A percentile compares a stretch with the other conserved stretches of the same genome.
These are phyloP conservation scores for Letharia lupina DNA, from an alignment of 495 filamentous ascomycete genomes.

Conservation along the genomic window DNA sequence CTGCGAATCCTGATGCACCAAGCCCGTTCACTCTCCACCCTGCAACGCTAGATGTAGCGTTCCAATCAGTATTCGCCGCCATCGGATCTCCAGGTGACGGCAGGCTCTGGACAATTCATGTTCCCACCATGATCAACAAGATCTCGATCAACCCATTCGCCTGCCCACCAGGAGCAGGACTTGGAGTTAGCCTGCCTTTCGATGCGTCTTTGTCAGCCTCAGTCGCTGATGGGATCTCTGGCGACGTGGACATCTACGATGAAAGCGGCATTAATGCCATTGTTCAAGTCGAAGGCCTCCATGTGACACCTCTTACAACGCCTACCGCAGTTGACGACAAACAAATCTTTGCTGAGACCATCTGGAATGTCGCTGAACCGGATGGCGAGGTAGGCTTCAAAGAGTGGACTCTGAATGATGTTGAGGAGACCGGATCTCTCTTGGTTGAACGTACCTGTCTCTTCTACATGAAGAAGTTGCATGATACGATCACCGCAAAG, in stretches of 20 bases:
- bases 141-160: conserved; percentile 26
- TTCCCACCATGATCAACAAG: conserved; percentile 31
- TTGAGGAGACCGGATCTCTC: conserved; percentile 11
- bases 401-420: conserved; percentile 1
- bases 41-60: conserved; percentile 33
- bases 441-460: background rate
- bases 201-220: background rate
- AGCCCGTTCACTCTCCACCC: conserved; percentile 30
- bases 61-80: conserved; percentile 39
- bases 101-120: conserved; percentile 25
- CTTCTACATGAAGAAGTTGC: background rate
- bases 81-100: conserved; percentile 31
- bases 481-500: conserved; percentile 6
- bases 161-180: background rate
- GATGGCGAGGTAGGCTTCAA: background rate
- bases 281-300: conserved; percentile 28
- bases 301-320: conserved; percentile 18
- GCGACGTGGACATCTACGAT: conserved; percentile 27
- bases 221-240: conserved; percentile 20
- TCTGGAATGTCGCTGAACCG: conserved; percentile 8
- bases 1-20: background rate
- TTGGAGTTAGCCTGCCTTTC: conserved; percentile 14
- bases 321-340: conserved; percentile 6
- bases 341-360: conserved; percentile 11
- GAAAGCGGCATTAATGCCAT: conserved; percentile 18